Evolutionary conservation across 1,284 basidiomycete species (phyloP).

Genomic region (Naganishia sp.): DNA sequence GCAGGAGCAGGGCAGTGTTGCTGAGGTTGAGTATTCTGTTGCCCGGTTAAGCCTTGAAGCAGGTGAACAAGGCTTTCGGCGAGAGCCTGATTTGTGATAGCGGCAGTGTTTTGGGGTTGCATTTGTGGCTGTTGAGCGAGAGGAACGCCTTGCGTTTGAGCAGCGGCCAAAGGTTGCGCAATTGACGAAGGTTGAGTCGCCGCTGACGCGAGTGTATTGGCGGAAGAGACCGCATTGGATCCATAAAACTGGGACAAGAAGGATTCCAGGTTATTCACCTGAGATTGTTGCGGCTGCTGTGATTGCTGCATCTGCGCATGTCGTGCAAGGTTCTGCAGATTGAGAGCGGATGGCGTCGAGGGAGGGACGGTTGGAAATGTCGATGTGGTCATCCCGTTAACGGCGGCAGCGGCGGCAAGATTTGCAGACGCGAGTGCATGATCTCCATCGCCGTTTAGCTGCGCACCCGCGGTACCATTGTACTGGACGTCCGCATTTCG

Average conservation of each 20-base stretch:
- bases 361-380: slow-evolving; percentile 2
- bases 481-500: background rate
- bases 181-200: background rate
- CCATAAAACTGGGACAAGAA: slow-evolving; percentile 28
- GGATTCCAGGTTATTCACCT: slow-evolving; percentile 24
- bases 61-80: slow-evolving; percentile 25
- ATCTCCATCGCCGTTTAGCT: background rate
- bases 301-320: background rate
- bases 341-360: slow-evolving; percentile 3
- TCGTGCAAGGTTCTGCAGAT: slow-evolving; percentile 2
- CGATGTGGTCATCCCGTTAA: slow-evolving; percentile 6
- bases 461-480: background rate
- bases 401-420: slow-evolving; percentile 12
- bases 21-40: slow-evolving; percentile 11
- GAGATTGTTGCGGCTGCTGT: background rate
- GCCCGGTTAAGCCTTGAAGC: slow-evolving; percentile 18
- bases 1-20: slow-evolving; percentile 20
- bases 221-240: background rate
- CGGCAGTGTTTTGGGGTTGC: background rate
- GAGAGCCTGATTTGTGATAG: background rate
- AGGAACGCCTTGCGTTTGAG: background rate
- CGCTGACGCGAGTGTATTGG: background rate
- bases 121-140: background rate
- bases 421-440: slow-evolving; percentile 11
- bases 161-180: too few relatives aligned